Base-by-base conservation (phyloP, 1,284 basidiomycete genomes). In the Macrocystidia cucumis region DNA sequence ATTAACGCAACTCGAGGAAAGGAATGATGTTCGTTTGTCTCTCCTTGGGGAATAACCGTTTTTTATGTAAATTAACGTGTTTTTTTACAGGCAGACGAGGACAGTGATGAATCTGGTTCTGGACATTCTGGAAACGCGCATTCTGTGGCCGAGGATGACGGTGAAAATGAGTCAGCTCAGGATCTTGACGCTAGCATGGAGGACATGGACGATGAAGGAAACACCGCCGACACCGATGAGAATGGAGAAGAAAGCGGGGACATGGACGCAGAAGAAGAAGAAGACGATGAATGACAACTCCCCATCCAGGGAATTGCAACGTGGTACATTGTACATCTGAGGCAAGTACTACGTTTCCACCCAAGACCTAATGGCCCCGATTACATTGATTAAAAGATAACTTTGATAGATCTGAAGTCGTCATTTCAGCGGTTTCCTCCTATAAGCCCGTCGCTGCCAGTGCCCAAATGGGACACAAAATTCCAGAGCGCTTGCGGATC, bases 401-500 rank as follows among this genome's bases (percentile, higher is more conserved):
- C n/a, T n/a, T n/a, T n/a, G n/a, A n/a, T n/a, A n/a, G n/a, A n/a
- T n/a, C n/a, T n/a, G n/a, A n/a, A n/a, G n/a, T n/a, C n/a, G n/a
- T n/a, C n/a, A n/a, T n/a, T n/a, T n/a, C n/a, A n/a, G n/a, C n/a
- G n/a, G n/a, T n/a, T n/a, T n/a, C n/a, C n/a, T n/a, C n/a, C n/a
- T n/a, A n/a, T n/a, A n/a, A n/a, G n/a, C n/a, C n/a, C n/a, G n/a
- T n/a, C n/a, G n/a, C n/a, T n/a, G n/a, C n/a, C n/a, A n/a, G n/a
- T n/a, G n/a, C n/a, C n/a, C n/a, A n/a, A n/a, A n/a, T 60, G 67
- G 39, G 85, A 71, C 45, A 95, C 58, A 61, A 95, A 93, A 7
- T 63, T 69, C 92, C 93, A 98, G 29, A 98, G 63, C 0, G 77
- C 90, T n/a, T 79, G 67, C 1, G 71, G 47, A 44, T 87, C 62